Conservation (phyloP, 106 monocot genomes). For the Apostasia ramifera region DNA sequence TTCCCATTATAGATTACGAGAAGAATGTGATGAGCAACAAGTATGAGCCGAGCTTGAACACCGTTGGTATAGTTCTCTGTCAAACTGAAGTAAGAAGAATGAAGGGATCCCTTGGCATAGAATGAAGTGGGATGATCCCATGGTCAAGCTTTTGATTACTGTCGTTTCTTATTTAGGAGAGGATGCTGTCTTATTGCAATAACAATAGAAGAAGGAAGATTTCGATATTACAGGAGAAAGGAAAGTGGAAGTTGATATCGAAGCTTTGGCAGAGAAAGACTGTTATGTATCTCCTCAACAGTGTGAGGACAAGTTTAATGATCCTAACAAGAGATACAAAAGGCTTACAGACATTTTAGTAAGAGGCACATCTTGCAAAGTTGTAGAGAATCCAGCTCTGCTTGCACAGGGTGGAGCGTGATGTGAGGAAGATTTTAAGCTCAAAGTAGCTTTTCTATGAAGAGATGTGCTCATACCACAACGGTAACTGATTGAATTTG, state of each 20-base stretch:
- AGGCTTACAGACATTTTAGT: slow-evolving; percentile 82
- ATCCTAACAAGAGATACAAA: slow-evolving; percentile 90
- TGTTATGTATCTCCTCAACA: slow-evolving; percentile 86
- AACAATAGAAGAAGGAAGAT: slow-evolving; percentile 36
- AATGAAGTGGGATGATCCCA: slow-evolving; percentile 79
- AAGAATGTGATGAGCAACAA: slow-evolving; percentile 15
- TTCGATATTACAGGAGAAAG: slow-evolving; percentile 68
- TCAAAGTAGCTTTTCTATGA: slow-evolving; percentile 94
- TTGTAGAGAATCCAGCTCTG: slow-evolving; percentile 71
- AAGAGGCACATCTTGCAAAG: slow-evolving; percentile 77
- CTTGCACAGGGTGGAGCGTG: slow-evolving; percentile 76
- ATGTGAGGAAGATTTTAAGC: slow-evolving; percentile 79
- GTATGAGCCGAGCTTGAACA: slow-evolving; percentile 26
- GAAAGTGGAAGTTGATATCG: slow-evolving; percentile 85
- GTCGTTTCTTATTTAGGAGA: slow-evolving; percentile 76
- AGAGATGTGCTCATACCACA: slow-evolving; percentile 95
- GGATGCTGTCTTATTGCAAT: slow-evolving; percentile 28
- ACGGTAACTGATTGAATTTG: slow-evolving; percentile 58
- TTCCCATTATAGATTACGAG: slow-evolving; percentile 8
- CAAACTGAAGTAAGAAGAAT: slow-evolving; percentile 32
- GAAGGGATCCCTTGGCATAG: slow-evolving; percentile 55
- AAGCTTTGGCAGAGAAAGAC: slow-evolving; percentile 69
- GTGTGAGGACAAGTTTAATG: slow-evolving; percentile 97
- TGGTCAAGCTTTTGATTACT: slow-evolving; percentile 81
- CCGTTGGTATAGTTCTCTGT: slow-evolving; percentile 35